Evolutionary conservation across 78 protist species (phyloP).

Genomic region (Protostelium mycophagum): DNA sequence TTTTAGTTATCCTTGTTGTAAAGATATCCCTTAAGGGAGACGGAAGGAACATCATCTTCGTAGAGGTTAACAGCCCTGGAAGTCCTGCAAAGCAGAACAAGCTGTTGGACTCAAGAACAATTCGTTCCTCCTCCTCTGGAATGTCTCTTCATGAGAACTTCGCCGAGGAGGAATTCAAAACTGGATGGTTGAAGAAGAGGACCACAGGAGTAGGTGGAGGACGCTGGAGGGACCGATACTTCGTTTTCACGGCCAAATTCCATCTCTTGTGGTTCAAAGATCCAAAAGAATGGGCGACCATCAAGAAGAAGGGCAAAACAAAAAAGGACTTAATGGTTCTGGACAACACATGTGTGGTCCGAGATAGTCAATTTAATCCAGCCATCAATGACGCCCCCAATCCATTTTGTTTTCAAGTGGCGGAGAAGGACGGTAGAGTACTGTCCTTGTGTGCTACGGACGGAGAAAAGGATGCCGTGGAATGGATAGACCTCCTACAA

Average conservation of each 20-base stretch:
- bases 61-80: too few relatives aligned
- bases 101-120: too few relatives aligned
- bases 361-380: neutral
- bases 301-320: neutral
- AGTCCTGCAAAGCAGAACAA: too few relatives aligned
- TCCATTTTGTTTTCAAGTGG: neutral
- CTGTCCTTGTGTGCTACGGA: neutral
- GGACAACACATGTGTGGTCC: neutral
- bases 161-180: neutral
- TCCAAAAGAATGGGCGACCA: neutral
- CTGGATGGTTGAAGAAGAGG: neutral
- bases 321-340: neutral
- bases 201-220: neutral
- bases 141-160: too few relatives aligned
- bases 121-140: too few relatives aligned
- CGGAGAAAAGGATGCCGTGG: neutral
- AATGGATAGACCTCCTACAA: neutral
- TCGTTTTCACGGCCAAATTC: neutral
- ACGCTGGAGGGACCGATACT: neutral
- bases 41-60: too few relatives aligned
- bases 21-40: too few relatives aligned
- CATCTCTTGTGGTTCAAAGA: neutral
- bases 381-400: neutral
- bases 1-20: too few relatives aligned
- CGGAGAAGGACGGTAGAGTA: neutral